Percentiles rank a stretch among this genome's conserved stretches.
phyloP scores from a whole-genome alignment of 164 flowering plant genomes.

The Magnolia changhungtana region DNA sequence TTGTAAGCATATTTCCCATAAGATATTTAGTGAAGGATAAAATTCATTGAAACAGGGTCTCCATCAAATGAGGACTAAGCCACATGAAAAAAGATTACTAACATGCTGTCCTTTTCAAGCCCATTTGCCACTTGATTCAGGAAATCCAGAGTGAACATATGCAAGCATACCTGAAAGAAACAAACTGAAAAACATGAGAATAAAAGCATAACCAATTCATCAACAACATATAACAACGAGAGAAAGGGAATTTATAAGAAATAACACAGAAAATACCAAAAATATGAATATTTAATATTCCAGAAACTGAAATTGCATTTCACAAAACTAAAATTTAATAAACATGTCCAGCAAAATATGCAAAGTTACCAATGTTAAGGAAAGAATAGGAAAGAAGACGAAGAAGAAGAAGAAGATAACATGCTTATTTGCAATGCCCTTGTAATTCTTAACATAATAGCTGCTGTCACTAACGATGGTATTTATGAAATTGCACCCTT shows the following conservation, averaged over 20 bases:
- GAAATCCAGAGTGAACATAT: constrained; percentile 95
- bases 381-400: too few relatives aligned
- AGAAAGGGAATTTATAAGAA: neutral
- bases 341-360: too few relatives aligned
- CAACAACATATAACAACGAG: neutral
- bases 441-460: too few relatives aligned
- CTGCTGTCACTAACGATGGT: too few relatives aligned
- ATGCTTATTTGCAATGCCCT: too few relatives aligned
- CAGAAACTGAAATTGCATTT: neutral
- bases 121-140: constrained; percentile 90
- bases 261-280: neutral
- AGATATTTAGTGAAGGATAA: neutral
- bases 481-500: too few relatives aligned
- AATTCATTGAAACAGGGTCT: neutral
- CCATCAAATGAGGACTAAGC: neutral
- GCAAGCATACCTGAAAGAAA: constrained; percentile 77
- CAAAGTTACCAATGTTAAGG: too few relatives aligned
- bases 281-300: neutral
- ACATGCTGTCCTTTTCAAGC: constrained; percentile 95
- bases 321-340: too few relatives aligned
- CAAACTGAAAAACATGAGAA: constrained; percentile 4
- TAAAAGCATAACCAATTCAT: neutral
- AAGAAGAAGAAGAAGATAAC: too few relatives aligned
- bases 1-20: neutral
- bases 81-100: constrained; percentile 26